Conservation (phyloP, 164 flowering plant genomes). For the Taxillus chinensis region DNA sequence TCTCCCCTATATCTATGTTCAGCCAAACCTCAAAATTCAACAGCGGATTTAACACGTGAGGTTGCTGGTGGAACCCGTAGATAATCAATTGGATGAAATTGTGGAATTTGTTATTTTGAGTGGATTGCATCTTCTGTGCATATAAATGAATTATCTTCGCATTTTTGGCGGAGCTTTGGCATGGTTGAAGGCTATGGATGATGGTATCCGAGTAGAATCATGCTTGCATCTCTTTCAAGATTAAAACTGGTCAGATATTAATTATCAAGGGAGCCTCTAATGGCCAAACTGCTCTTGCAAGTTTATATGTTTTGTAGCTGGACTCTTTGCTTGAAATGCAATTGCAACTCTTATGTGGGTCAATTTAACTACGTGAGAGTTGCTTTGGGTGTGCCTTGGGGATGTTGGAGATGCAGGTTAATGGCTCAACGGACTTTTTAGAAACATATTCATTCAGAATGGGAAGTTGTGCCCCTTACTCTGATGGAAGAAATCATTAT, state of each 20-base stretch:
- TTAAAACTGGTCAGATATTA: conserved; percentile 50
- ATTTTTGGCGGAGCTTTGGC: no score
- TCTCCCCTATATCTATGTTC: no score
- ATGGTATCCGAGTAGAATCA: neutral
- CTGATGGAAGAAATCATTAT: no score
- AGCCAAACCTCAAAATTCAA: no score
- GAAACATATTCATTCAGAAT: conserved; percentile 36
- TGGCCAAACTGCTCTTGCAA: conserved; percentile 43
- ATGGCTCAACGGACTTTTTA: conserved; percentile 74
- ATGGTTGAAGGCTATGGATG: no score
- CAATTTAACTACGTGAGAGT: conserved; percentile 65
- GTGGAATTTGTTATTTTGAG: no score
- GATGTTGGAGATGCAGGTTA: conserved; percentile 76
- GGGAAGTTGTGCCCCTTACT: conserved; percentile 9
- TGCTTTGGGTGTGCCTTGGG: conserved; percentile 36
- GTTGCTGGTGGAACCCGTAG: no score
- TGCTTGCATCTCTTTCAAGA: conserved; percentile 29
- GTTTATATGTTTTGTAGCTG: conserved; percentile 53
- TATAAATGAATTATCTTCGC: no score
- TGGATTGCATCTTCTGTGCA: no score
- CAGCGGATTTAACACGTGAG: no score
- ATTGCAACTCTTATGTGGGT: conserved; percentile 56
- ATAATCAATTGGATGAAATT: no score
- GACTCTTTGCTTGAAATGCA: conserved; percentile 36
- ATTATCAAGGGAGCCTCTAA: conserved; percentile 55